A percentile compares a stretch with the other conserved stretches of the same genome.
These are phyloP conservation scores for Adansonia grandidieri DNA, from an alignment of 441 rosid species.

Conservation along the genomic window DNA sequence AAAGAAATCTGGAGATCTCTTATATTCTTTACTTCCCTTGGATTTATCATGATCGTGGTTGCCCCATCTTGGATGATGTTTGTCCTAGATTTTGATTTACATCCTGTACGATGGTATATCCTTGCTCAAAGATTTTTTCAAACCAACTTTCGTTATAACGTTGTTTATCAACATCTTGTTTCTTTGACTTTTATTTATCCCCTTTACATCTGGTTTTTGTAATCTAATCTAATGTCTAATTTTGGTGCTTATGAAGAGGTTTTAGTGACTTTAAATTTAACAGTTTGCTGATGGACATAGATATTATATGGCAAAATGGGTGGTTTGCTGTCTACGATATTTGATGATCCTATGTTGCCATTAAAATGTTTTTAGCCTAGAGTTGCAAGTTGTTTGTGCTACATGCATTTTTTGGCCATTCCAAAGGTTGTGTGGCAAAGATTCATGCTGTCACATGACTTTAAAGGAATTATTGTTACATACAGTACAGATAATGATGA, in stretches of 20 bases:
- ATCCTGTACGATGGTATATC: constrained; percentile 77
- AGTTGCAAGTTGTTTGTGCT: no score
- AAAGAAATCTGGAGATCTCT: constrained; percentile 55
- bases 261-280: not conserved
- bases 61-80: constrained; percentile 88
- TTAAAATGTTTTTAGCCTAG: no score
- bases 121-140: not conserved
- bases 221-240: not conserved
- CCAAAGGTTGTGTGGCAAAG: not conserved
- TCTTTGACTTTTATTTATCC: not conserved
- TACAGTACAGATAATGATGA: not conserved
- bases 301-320: not conserved
- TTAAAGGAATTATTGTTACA: not conserved
- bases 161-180: constrained; percentile 9
- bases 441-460: not conserved
- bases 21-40: constrained; percentile 62
- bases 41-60: constrained; percentile 46
- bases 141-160: not conserved
- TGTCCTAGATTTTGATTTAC: constrained; percentile 71
- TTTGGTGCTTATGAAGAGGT: constrained; percentile 1
- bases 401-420: no score
- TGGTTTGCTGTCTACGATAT: not conserved
- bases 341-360: not conserved
- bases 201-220: not conserved
- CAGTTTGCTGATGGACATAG: not conserved